phyloP scores from a whole-genome alignment of 208 protist genomes.

The Trichomonas tenax region DNA sequence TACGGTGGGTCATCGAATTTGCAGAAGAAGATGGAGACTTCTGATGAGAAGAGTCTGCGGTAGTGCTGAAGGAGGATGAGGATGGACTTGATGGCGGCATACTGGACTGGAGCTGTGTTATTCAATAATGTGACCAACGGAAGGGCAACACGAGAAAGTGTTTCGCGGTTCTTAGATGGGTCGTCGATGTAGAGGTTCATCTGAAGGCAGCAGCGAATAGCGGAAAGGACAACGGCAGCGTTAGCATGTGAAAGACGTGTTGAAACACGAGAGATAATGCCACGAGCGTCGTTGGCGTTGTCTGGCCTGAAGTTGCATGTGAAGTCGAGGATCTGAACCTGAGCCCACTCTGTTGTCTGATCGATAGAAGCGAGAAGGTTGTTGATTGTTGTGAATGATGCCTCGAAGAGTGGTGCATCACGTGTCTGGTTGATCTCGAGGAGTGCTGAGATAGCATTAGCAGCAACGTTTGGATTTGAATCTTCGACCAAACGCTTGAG shows the following conservation, averaged over 20 bases:
- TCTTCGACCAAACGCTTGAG: conserved; percentile 70
- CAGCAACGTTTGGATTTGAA: conserved; percentile 80
- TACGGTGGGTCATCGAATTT: conserved; percentile 93
- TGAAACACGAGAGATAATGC: conserved; percentile 72
- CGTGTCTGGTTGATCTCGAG: conserved; percentile 65
- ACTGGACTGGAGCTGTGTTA: conserved; percentile 79
- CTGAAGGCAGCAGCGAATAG: conserved; percentile 68
- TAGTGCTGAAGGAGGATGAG: conserved; percentile 85
- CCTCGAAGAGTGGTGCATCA: conserved; percentile 43
- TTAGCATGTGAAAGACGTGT: conserved; percentile 87
- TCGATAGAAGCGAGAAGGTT: conserved; percentile 80
- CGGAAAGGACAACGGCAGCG: conserved; percentile 81
- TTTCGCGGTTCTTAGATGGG: conserved; percentile 48
- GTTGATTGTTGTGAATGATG: conserved; percentile 59
- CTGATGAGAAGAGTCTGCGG: conserved; percentile 16
- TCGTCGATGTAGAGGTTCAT: conserved; percentile 42
- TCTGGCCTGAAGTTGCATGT: conserved; percentile 49
- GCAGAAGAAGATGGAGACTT: conserved; percentile 68
- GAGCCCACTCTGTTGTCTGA: conserved; percentile 89
- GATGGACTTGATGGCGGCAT: conserved; percentile 92
- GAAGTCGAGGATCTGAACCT: conserved; percentile 89
- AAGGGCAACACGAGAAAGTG: conserved; percentile 61
- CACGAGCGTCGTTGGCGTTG: conserved; percentile 53
- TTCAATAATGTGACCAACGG: conserved; percentile 69
- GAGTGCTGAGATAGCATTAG: conserved; percentile 75